phyloP scores from a whole-genome alignment of 225 moss, liverwort and hornwort genomes.

The Physcomitrellopsis africana region DNA sequence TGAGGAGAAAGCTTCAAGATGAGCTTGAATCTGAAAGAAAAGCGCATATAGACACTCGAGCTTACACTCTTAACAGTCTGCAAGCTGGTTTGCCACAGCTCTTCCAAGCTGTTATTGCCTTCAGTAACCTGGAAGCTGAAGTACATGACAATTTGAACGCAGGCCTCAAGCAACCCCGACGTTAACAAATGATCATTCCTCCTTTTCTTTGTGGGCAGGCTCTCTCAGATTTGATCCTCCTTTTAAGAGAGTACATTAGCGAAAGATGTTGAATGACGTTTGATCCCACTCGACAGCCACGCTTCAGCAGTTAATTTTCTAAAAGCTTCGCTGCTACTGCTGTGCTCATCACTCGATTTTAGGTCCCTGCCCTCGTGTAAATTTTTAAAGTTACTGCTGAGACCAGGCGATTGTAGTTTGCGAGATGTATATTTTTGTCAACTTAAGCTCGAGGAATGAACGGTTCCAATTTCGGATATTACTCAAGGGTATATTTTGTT shows the following conservation, averaged over 20 bases:
- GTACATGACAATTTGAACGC: conserved; percentile 52
- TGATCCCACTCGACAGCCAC: neutral
- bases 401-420: conserved; percentile 56
- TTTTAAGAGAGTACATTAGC: conserved; percentile 18
- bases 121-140: conserved; percentile 43
- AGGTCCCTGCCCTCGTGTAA: conserved; percentile 45
- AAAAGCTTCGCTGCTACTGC: conserved; percentile 27
- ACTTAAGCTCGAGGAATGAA: conserved; percentile 66
- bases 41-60: conserved; percentile 47
- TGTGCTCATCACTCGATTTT: conserved; percentile 43
- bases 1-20: conserved; percentile 37
- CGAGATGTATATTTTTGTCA: conserved; percentile 67
- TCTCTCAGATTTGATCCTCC: conserved; percentile 32
- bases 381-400: conserved; percentile 37
- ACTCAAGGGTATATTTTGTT: neutral
- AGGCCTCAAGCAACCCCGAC: conserved; percentile 7
- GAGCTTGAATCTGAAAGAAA: conserved; percentile 45
- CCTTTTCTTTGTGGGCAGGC: conserved; percentile 15
- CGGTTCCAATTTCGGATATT: conserved; percentile 47
- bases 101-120: conserved; percentile 47
- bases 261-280: conserved; percentile 36
- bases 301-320: conserved; percentile 13
- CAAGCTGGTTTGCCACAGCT: conserved; percentile 49
- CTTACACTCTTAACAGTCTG: conserved; percentile 44
- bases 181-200: neutral